Base-by-base conservation (phyloP, 192 early-diverging fungal species). In the Coemansia sp. region DNA sequence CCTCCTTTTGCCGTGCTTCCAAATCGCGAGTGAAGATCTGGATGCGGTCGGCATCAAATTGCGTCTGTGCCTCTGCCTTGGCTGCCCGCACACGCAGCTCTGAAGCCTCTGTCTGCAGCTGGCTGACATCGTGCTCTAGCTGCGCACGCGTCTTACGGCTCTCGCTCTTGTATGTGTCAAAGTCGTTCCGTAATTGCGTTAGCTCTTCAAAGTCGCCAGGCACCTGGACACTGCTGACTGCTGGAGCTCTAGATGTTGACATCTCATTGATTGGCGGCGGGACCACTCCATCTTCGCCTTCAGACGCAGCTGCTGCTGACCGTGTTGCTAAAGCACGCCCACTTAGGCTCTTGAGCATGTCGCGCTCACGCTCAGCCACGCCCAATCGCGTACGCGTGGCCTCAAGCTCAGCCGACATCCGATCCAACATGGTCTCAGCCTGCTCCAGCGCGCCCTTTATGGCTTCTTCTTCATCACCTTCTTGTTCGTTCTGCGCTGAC, bases 101-200 rank as follows among this genome's bases (percentile, higher is more conserved):
- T 2, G 79, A 82, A 31, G 80, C 80, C 40, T 87, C 83, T 1
- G 60, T 32, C 40, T 83, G 80, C 7, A 83, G 48, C 47, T 64
- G 60, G 26, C 80, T 72, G 26, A 83, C 49, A 16, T 83, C 77
- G 12, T 45, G 61, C 60, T 86, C 85, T 10, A 88, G 69, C 43
- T 72, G 64, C 37, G 67, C 60, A 23, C 71, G 82, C 50, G 87
- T 86, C 11, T 67, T 70, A 14, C 78, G 80, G 8, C 79, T 79
- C 62, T 92, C 88, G 42, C 67, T 79, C 41, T 82, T 74, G 65
- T 86, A 90, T 7, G 66, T 60, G 51, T 90, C 85, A 68, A 83
- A 88, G 23, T 85, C 81, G 40, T 62, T 56, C 67, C 88, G 84
- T 11, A 85, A 76, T 9, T 64, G 60, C 32, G 74, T 64, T 17